Percentiles rank a stretch among this genome's conserved stretches.
These are phyloP conservation scores for Botryotinia globosa DNA, from an alignment of 2,329 filamentous ascomycete species.

Conservation along the genomic window DNA sequence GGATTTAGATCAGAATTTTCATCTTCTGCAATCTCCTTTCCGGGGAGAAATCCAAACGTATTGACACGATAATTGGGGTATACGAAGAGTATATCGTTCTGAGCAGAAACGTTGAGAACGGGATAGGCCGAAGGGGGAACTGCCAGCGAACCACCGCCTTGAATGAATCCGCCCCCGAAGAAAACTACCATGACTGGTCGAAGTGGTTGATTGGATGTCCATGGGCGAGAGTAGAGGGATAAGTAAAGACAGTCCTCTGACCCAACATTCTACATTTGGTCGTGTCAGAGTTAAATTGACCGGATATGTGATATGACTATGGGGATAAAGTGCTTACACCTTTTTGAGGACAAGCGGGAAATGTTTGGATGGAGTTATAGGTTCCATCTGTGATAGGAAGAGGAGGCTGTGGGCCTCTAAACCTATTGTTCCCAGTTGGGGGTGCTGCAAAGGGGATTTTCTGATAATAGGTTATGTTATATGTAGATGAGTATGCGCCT, in stretches of 20 bases:
- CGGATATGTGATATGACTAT: background rate
- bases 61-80: constrained; percentile 64
- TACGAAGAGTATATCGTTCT: constrained; percentile 53
- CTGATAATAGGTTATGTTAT: constrained; percentile 58
- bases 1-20: constrained; percentile 57
- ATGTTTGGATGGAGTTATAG: constrained; percentile 54
- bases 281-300: background rate
- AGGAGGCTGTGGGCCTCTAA: constrained; percentile 59
- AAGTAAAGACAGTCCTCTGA: constrained; percentile 62
- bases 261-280: constrained; percentile 43
- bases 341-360: constrained; percentile 58
- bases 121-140: constrained; percentile 58
- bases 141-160: constrained; percentile 53
- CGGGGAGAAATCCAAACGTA: constrained; percentile 66
- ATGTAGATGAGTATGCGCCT: constrained; percentile 49
- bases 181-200: constrained; percentile 59
- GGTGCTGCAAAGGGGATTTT: constrained; percentile 61
- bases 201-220: constrained; percentile 44
- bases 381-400: constrained; percentile 45
- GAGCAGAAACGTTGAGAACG: constrained; percentile 51
- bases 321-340: constrained; percentile 41
- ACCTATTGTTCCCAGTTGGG: constrained; percentile 55
- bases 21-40: constrained; percentile 48
- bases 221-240: constrained; percentile 58
- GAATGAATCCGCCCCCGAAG: constrained; percentile 60